Evolutionary conservation across 345 rosid species (phyloP), one percentile per base, ranked within the genome.

Genomic region (Theobroma cacao): DNA sequence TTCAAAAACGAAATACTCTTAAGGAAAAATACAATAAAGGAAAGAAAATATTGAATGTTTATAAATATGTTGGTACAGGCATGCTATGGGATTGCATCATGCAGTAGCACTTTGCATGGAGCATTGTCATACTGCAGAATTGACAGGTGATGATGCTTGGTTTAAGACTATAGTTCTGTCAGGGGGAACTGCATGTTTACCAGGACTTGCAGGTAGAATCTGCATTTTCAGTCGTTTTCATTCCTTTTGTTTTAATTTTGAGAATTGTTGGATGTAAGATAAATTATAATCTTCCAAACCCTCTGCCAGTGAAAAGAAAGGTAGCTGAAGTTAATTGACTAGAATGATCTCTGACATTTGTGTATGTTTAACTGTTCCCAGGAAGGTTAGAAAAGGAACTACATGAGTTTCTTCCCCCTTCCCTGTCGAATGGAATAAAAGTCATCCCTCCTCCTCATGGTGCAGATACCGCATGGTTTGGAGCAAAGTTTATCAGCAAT

Each of bases 21-120:
- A 40, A 41, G 7, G 45, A 11, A 6, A 41, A 1, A 41, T 41
- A 41, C 10, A n/a, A n/a, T n/a, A n/a, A 1, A 43, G 15, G 8
- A 24, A 30, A n/a, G 28, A 41, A 43, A 26, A 26, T 8, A 1
- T 47, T 43, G 71, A 56, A 22, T 47, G 31, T 13, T 30, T 43
- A 40, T 48, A 72, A 72, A 26, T 8, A 82, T 62, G 63, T 61
- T 77, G 74, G 67, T 40, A 20, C 86, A 93, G 99, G 86, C 86
- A 75, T 31, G 84, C 93, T 15, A 95, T 95, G 99, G 89, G 96
- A 77, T 88, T 95, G 86, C 92, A 88, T 59, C 96, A 95, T 82
- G 99, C 96, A 15, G 90, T 95, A 59, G 87, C 94, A 62, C 98
- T 91, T 36, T 93, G 99, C 85, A 95, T 95, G 91, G 97, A 95